A percentile compares a stretch with the other conserved stretches of the same genome.
phyloP scores from a whole-genome alignment of 805 yeast genomes.

The Pichia paraexigua region DNA sequence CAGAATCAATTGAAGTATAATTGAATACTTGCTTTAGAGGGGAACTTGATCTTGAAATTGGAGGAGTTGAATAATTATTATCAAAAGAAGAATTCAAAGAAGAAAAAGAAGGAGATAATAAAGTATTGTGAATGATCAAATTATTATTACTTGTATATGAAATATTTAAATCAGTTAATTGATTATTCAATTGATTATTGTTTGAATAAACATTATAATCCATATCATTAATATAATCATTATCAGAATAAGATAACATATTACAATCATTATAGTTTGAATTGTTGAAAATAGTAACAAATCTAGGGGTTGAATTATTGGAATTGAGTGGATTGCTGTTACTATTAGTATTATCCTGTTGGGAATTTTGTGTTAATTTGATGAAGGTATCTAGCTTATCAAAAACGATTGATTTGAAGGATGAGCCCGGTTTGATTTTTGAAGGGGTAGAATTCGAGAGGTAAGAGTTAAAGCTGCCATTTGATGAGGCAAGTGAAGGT shows the following conservation, averaged over 20 bases:
- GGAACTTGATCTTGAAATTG: slow-evolving; percentile 4
- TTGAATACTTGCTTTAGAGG: not conserved
- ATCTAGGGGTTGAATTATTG: not conserved
- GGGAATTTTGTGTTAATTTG: not conserved
- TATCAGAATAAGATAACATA: not conserved
- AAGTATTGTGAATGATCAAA: slow-evolving; percentile 1
- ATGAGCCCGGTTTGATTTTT: not conserved
- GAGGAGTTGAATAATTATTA: not conserved
- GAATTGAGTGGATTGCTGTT: not conserved
- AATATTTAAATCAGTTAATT: not conserved
- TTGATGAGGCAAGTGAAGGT: not conserved
- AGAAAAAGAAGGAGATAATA: not conserved
- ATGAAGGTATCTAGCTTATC: too few species aligned
- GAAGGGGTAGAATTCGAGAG: not conserved
- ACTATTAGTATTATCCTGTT: too few species aligned
- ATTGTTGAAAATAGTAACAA: not conserved
- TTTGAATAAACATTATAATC: not conserved
- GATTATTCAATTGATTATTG: not conserved
- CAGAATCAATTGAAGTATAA: not conserved
- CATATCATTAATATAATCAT: not conserved
- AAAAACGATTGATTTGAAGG: not conserved
- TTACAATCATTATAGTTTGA: not conserved
- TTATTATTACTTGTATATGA: not conserved
- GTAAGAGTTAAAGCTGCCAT: not conserved
- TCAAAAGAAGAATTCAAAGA: slow-evolving; percentile 5